Evolutionary conservation across 371 early-diverging fungal species (phyloP).

Genomic region (Rhizopus delemar): DNA sequence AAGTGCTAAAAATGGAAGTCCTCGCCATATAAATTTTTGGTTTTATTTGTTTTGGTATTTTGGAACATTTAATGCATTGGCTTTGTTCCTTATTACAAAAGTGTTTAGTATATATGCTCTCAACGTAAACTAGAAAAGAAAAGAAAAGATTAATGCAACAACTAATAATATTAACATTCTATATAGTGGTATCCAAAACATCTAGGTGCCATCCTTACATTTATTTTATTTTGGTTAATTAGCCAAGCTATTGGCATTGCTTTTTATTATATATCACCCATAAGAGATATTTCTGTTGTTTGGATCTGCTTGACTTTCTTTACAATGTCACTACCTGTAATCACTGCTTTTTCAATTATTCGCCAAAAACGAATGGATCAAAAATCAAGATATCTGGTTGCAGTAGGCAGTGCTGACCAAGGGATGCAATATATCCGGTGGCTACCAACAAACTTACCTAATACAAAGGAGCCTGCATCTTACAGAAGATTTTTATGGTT

Average conservation of each 20-base stretch:
- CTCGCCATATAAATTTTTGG: constrained; percentile 69
- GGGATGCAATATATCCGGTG: constrained; percentile 29
- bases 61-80: constrained; percentile 73
- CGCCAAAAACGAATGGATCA: constrained; percentile 37
- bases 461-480: constrained; percentile 65
- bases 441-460: constrained; percentile 16
- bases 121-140: constrained; percentile 34
- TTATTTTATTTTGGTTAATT: constrained; percentile 64
- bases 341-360: constrained; percentile 64
- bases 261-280: constrained; percentile 49
- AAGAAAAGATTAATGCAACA: neutral
- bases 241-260: constrained; percentile 60
- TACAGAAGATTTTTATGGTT: constrained; percentile 78
- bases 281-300: constrained; percentile 56
- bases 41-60: constrained; percentile 76
- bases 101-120: constrained; percentile 75
- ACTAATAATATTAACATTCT: neutral
- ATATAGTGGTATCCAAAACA: constrained; percentile 69
- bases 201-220: constrained; percentile 61
- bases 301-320: constrained; percentile 74
- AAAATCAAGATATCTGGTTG: constrained; percentile 9
- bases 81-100: constrained; percentile 68
- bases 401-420: neutral
- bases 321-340: constrained; percentile 69
- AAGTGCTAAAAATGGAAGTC: constrained; percentile 11